Percentiles rank a stretch among this genome's conserved stretches.
Evolutionary conservation across 768 basidiomycete genomes (phyloP).

Genomic region (Leccinum imitatum): DNA sequence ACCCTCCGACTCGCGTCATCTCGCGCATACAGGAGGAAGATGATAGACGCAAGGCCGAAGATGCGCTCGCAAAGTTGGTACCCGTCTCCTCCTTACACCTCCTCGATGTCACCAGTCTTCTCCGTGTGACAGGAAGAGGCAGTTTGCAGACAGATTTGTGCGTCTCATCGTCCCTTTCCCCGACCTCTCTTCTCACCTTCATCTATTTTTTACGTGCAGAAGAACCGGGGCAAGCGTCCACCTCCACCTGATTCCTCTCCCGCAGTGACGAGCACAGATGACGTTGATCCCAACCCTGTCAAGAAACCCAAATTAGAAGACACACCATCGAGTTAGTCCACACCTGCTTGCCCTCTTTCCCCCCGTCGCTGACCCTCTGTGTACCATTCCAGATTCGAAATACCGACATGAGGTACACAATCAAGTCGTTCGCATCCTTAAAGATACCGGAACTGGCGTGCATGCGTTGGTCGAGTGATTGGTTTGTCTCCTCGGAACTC

Average conservation of each 20-base stretch:
- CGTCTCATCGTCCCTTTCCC: slow-evolving; percentile 23
- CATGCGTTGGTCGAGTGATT: slow-evolving; percentile 44
- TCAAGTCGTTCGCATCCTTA: slow-evolving; percentile 36
- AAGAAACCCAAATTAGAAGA: slow-evolving; percentile 42
- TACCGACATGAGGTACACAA: slow-evolving; percentile 44
- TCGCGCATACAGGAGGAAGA: slow-evolving; percentile 48
- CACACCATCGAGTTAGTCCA: not conserved
- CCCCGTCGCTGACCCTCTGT: not conserved
- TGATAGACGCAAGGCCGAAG: slow-evolving; percentile 54
- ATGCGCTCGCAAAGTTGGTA: slow-evolving; percentile 49
- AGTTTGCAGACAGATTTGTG: slow-evolving; percentile 63
- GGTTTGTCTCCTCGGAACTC: not conserved
- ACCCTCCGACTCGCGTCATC: not conserved
- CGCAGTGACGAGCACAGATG: slow-evolving; percentile 37
- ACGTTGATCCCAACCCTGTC: slow-evolving; percentile 23
- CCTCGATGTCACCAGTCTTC: not conserved
- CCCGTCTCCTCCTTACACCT: not conserved
- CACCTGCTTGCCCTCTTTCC: not conserved
- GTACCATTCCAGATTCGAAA: slow-evolving; percentile 11
- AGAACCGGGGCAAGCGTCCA: slow-evolving; percentile 57
- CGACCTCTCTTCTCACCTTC: no score
- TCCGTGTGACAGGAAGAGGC: slow-evolving; percentile 46
- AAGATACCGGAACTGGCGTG: slow-evolving; percentile 41
- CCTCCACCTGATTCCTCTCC: slow-evolving; percentile 39
- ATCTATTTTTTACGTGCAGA: slow-evolving; percentile 35